Evolutionary conservation across 2,329 filamentous ascomycete genomes (phyloP).

Genomic region (Diaporthe caulivora): DNA sequence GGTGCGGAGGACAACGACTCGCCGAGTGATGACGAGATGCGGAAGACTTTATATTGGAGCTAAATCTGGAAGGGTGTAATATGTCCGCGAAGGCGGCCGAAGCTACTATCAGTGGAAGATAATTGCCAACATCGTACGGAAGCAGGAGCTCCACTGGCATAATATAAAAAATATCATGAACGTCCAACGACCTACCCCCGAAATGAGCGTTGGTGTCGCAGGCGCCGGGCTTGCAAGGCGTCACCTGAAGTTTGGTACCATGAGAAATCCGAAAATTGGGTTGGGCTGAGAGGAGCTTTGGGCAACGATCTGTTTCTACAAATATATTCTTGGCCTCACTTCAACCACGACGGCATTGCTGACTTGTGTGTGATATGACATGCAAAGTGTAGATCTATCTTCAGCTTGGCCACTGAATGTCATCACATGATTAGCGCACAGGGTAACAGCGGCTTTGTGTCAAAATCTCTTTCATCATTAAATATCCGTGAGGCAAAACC

Average conservation of each 20-base stretch:
- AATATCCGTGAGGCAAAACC: background rate
- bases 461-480: background rate
- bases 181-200: background rate
- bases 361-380: too few relatives aligned
- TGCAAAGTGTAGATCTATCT: too few relatives aligned
- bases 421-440: background rate
- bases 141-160: background rate
- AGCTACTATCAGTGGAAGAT: slow-evolving; percentile 20
- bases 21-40: background rate
- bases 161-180: background rate
- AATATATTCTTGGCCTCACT: too few relatives aligned
- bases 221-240: background rate
- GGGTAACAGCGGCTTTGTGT: too few relatives aligned
- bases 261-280: background rate
- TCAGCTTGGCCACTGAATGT: background rate
- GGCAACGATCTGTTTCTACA: too few relatives aligned
- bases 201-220: background rate
- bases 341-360: background rate
- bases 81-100: slow-evolving; percentile 12
- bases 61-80: slow-evolving; percentile 12
- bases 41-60: background rate
- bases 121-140: slow-evolving; percentile 10
- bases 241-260: background rate
- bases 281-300: too few relatives aligned
- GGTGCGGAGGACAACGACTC: background rate